Evolutionary conservation across 371 early-diverging fungal genomes (phyloP).

Genomic region (Mortierella sp.): DNA sequence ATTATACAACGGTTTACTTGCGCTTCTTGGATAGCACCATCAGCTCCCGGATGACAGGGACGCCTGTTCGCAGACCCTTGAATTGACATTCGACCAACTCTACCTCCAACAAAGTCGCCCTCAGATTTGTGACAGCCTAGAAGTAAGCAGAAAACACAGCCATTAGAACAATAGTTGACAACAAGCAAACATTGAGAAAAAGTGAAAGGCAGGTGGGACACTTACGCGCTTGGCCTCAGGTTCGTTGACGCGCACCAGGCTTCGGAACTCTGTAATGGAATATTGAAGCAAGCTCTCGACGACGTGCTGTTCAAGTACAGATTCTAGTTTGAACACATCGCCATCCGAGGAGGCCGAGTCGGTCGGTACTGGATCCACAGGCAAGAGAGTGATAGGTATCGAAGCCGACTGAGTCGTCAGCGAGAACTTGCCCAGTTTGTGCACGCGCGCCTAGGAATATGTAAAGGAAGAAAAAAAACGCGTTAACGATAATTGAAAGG

Average conservation of each 20-base stretch:
- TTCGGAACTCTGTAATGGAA: conserved; percentile 22
- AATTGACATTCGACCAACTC: conserved; percentile 40
- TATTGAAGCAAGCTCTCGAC: conserved; percentile 21
- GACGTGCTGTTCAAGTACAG: conserved; percentile 31
- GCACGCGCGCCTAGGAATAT: conserved; percentile 30
- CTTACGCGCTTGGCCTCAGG: conserved; percentile 32
- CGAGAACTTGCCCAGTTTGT: conserved; percentile 48
- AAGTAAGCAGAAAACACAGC: background rate
- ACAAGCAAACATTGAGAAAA: background rate
- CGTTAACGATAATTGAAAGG: background rate
- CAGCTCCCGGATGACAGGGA: conserved; percentile 42
- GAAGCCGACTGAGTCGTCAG: conserved; percentile 39
- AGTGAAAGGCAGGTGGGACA: too few species aligned
- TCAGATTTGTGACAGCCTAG: conserved; percentile 29
- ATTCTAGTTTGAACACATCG: conserved; percentile 9
- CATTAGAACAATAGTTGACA: background rate
- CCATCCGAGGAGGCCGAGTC: background rate
- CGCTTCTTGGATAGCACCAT: conserved; percentile 31
- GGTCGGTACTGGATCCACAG: background rate
- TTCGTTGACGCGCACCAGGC: conserved; percentile 24
- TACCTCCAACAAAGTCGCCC: conserved; percentile 21
- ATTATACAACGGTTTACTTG: background rate
- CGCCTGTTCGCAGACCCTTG: conserved; percentile 21
- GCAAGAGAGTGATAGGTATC: conserved; percentile 35
- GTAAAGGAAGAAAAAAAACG: background rate